These are phyloP conservation scores for Sindora glabra DNA, from an alignment of 306 rosid species.

Conservation along the genomic window DNA sequence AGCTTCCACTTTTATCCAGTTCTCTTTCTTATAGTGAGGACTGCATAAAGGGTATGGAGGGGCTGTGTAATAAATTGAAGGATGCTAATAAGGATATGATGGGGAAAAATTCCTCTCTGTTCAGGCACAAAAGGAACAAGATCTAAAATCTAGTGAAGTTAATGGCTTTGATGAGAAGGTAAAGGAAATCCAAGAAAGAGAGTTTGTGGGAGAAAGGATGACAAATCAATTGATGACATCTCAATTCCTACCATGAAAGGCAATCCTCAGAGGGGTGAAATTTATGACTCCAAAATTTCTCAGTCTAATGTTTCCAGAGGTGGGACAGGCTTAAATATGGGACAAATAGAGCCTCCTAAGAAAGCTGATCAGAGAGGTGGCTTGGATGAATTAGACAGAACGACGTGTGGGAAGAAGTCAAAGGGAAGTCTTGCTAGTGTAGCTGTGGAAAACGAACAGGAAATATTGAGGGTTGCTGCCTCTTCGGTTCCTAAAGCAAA, in stretches of 20 bases:
- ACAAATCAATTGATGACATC: conserved; percentile 24
- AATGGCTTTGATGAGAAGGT: conserved; percentile 27
- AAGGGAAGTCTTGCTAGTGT: conserved; percentile 46
- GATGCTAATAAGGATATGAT: conserved; percentile 29
- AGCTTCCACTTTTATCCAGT: conserved; percentile 76
- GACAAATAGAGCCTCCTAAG: no score
- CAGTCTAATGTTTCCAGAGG: no score
- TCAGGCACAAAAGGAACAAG: conserved; percentile 26
- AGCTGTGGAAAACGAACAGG: conserved; percentile 39
- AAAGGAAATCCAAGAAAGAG: conserved; percentile 33
- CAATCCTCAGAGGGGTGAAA: conserved; percentile 36
- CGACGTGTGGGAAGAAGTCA: conserved; percentile 44
- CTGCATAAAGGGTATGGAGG: conserved; percentile 24
- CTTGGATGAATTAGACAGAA: conserved; percentile 38
- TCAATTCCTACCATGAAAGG: conserved; percentile 28
- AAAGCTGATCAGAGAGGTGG: conserved; percentile 37
- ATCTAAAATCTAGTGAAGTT: conserved; percentile 24
- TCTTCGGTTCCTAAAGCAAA: conserved; percentile 36
- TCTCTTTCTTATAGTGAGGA: conserved; percentile 37
- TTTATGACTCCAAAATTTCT: conserved; percentile 24
- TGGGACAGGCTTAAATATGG: no score
- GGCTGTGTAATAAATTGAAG: conserved; percentile 20
- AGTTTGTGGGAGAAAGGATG: conserved; percentile 40
- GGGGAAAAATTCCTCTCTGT: conserved; percentile 31
- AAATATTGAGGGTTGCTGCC: conserved; percentile 36